phyloP scores from a whole-genome alignment of 2,329 filamentous ascomycete species.

The Didymella sp. region DNA sequence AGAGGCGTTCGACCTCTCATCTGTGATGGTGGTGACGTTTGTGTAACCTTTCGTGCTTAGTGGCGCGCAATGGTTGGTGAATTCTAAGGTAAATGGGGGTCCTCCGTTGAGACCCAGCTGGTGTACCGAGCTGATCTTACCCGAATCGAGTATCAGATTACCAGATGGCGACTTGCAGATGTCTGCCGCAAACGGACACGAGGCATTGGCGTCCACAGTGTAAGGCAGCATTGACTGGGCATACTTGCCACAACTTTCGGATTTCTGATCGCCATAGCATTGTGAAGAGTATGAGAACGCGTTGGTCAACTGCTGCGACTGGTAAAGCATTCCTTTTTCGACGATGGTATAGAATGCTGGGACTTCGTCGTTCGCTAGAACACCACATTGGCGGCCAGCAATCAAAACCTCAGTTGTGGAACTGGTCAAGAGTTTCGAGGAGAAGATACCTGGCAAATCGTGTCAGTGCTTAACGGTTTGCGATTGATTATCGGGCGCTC shows the following conservation, averaged over 20 bases:
- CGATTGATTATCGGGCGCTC: background rate
- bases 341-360: background rate
- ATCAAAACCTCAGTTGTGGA: background rate
- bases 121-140: background rate
- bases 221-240: background rate
- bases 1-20: background rate
- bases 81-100: background rate
- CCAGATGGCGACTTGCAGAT: background rate
- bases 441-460: background rate
- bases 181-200: background rate
- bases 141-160: background rate
- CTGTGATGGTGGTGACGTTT: background rate
- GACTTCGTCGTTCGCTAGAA: background rate
- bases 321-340: background rate
- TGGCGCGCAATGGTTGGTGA: background rate
- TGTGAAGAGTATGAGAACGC: background rate
- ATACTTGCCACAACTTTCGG: background rate
- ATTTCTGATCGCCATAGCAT: background rate
- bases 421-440: background rate
- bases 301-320: background rate
- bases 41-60: background rate
- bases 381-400: background rate
- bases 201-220: background rate
- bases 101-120: conserved; percentile 1
- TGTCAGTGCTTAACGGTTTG: background rate